A percentile compares a stretch with the other conserved stretches of the same genome.
Evolutionary conservation across 805 yeast genomes (phyloP).

Genomic region (Clavispora fructus): DNA sequence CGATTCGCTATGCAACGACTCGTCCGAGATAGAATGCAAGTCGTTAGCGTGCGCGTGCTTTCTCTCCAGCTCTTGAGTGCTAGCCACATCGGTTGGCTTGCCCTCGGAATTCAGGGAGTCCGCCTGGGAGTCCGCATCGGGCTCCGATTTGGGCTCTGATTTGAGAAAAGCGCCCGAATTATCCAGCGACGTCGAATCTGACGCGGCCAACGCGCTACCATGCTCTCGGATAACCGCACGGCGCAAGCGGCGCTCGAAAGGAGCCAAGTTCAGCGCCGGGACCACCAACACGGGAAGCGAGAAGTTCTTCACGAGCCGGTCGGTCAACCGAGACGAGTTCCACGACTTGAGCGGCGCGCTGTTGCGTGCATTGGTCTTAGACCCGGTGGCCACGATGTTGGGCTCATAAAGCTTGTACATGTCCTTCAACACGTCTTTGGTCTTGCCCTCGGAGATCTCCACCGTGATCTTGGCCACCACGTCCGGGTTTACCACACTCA

Average conservation of each 20-base stretch:
- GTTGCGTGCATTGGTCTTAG: constrained; percentile 40
- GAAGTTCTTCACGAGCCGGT: constrained; percentile 57
- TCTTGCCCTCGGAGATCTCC: constrained; percentile 56
- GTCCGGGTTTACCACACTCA: constrained; percentile 42
- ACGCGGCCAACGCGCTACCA: background rate
- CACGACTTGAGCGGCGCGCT: constrained; percentile 55
- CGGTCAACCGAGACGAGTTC: constrained; percentile 58
- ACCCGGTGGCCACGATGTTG: constrained; percentile 49
- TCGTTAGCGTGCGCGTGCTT: background rate
- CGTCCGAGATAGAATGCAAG: constrained; percentile 10
- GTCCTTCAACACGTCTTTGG: constrained; percentile 53
- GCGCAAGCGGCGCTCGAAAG: constrained; percentile 41
- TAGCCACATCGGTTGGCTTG: background rate
- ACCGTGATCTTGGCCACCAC: constrained; percentile 48
- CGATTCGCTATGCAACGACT: constrained; percentile 12
- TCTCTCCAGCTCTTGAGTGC: no score
- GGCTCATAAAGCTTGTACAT: constrained; percentile 61
- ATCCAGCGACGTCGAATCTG: background rate
- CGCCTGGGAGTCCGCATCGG: background rate
- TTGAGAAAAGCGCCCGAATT: background rate
- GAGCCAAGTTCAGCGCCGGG: constrained; percentile 53
- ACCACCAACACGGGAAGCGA: constrained; percentile 65
- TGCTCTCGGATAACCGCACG: background rate
- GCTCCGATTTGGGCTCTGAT: background rate
- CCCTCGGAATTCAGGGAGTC: background rate